phyloP scores from a whole-genome alignment of 2,329 filamentous ascomycete genomes.

The Stemphylium vesicarium region DNA sequence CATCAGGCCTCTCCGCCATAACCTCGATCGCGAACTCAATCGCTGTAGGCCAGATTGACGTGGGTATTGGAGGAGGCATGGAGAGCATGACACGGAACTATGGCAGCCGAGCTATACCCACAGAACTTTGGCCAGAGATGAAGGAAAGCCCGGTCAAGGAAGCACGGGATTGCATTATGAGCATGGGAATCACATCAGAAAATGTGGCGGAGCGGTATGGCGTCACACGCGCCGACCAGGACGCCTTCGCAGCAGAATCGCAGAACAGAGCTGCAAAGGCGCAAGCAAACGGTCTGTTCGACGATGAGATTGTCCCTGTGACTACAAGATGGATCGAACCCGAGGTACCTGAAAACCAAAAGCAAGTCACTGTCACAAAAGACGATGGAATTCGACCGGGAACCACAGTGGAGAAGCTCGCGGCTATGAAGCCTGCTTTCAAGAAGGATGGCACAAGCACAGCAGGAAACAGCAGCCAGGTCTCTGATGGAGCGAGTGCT shows the following conservation, averaged over 20 bases:
- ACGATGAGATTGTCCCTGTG: conserved; percentile 80
- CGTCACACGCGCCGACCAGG: conserved; percentile 77
- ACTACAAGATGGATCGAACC: conserved; percentile 73
- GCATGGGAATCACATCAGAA: conserved; percentile 89
- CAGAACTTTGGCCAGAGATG: conserved; percentile 77
- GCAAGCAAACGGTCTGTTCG: conserved; percentile 72
- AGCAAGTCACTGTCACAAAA: conserved; percentile 70
- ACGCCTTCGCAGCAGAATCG: conserved; percentile 77
- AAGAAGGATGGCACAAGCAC: conserved; percentile 75
- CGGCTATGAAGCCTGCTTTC: conserved; percentile 86
- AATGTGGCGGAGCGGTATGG: conserved; percentile 83
- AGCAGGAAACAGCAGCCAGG: conserved; percentile 84
- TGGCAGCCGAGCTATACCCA: conserved; percentile 81
- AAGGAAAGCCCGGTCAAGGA: conserved; percentile 69
- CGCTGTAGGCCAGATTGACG: conserved; percentile 72
- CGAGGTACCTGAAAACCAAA: conserved; percentile 55
- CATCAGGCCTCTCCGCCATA: conserved; percentile 77
- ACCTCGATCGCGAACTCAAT: conserved; percentile 77
- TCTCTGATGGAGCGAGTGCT: conserved; percentile 87
- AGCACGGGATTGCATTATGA: conserved; percentile 87
- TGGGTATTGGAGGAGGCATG: conserved; percentile 86
- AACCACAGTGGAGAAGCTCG: conserved; percentile 72
- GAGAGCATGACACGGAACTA: conserved; percentile 97
- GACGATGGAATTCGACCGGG: conserved; percentile 83
- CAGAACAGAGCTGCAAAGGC: conserved; percentile 77